phyloP scores from a whole-genome alignment of 1,284 basidiomycete species.

The Leccinum angustisporum region DNA sequence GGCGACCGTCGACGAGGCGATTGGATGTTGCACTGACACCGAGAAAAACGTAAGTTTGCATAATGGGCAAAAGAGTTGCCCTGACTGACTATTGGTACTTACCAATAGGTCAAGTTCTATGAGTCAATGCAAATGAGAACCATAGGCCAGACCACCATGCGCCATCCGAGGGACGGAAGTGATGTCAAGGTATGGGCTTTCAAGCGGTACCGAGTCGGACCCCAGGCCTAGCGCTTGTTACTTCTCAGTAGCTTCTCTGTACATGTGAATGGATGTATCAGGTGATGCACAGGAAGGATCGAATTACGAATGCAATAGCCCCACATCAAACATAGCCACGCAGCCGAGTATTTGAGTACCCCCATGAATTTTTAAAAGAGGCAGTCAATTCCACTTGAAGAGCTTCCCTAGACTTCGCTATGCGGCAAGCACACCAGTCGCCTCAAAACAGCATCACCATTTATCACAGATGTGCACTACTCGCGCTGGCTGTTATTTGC shows the following conservation, averaged over 20 bases:
- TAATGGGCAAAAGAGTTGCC: background rate
- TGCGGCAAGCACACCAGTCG: background rate
- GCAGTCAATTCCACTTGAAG: background rate
- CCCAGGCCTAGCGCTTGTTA: background rate
- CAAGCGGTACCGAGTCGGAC: background rate
- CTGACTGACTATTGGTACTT: background rate
- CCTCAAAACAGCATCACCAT: background rate
- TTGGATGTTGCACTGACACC: conserved; percentile 5
- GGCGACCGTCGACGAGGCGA: conserved; percentile 2
- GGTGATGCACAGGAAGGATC: background rate
- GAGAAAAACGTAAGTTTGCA: conserved; percentile 5
- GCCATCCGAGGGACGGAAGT: background rate
- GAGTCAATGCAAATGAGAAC: background rate
- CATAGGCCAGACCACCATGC: background rate
- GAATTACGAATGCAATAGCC: background rate
- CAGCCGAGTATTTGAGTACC: background rate
- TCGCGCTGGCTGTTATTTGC: conserved; percentile 2
- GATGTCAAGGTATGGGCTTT: conserved; percentile 1
- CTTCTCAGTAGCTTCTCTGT: background rate
- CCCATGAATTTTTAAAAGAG: background rate
- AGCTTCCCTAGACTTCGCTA: background rate
- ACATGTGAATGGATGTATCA: background rate
- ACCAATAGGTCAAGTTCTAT: conserved; percentile 4
- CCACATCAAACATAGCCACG: background rate
- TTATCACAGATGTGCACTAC: background rate